phyloP scores from a whole-genome alignment of 768 basidiomycete genomes.

The Rhodosporidiobolus odoratus region DNA sequence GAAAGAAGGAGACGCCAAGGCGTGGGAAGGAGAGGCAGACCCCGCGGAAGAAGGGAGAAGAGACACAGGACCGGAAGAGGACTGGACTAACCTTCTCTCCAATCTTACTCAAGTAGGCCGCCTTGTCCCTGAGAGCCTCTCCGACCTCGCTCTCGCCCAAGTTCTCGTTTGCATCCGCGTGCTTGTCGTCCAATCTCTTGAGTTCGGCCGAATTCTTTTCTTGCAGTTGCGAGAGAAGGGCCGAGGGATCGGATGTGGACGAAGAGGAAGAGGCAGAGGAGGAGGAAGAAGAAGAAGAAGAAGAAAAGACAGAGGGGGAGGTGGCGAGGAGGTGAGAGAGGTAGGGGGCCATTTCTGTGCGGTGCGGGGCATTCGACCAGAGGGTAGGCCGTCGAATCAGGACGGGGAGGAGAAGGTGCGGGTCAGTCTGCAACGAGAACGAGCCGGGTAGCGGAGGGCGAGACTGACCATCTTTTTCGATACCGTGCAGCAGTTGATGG shows the following conservation, averaged over 20 bases:
- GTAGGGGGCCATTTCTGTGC: slow-evolving; percentile 81
- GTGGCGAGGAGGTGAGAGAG: slow-evolving; percentile 52
- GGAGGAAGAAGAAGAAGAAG: slow-evolving; percentile 44
- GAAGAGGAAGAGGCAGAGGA: no score
- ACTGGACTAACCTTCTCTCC: slow-evolving; percentile 62
- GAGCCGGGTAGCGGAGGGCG: neutral
- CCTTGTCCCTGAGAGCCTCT: slow-evolving; percentile 75
- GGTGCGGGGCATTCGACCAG: no score
- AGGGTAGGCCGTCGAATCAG: no score
- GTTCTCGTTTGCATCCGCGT: slow-evolving; percentile 80
- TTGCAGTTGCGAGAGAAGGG: slow-evolving; percentile 58
- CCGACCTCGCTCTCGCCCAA: slow-evolving; percentile 91
- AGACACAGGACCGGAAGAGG: no score
- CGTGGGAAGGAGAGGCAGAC: neutral
- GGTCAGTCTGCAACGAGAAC: neutral
- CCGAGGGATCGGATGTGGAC: neutral
- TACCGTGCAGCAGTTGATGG: slow-evolving; percentile 61
- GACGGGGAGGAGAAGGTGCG: neutral
- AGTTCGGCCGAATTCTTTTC: slow-evolving; percentile 68
- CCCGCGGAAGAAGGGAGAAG: no score
- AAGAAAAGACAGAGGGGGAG: slow-evolving; percentile 43
- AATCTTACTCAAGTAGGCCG: slow-evolving; percentile 78
- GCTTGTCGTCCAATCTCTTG: slow-evolving; percentile 64
- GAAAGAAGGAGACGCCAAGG: neutral
- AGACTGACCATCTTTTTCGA: slow-evolving; percentile 70